These are phyloP conservation scores for Leptodontidium sp. DNA, from an alignment of 2,329 filamentous ascomycete species.

Conservation along the genomic window DNA sequence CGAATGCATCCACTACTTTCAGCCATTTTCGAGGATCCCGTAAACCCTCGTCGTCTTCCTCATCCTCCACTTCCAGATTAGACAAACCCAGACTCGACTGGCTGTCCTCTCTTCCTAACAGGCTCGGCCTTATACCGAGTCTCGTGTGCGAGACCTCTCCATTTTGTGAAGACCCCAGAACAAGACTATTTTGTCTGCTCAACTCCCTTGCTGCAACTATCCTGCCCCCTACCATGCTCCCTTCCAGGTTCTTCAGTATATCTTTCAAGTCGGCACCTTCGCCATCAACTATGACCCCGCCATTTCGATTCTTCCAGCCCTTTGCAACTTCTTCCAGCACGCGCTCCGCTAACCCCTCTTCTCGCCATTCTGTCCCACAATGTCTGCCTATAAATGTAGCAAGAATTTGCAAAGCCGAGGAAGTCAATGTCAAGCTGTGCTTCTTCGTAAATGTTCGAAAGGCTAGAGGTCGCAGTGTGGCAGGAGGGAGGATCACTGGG, in stretches of 20 bases:
- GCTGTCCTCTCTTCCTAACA: conserved; percentile 64
- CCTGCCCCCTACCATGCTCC: conserved; percentile 87
- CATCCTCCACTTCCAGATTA: conserved; percentile 59
- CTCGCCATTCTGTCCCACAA: conserved; percentile 95
- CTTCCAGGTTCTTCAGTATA: conserved; percentile 84
- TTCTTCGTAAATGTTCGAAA: conserved; percentile 98
- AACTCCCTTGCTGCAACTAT: conserved; percentile 64
- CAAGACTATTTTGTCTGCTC: conserved; percentile 69
- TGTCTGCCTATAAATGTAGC: conserved; percentile 91
- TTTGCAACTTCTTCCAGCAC: conserved; percentile 92
- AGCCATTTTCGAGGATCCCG: conserved; percentile 83
- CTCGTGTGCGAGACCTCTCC: conserved; percentile 62
- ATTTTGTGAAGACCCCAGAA: conserved; percentile 63
- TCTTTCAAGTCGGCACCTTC: conserved; percentile 76
- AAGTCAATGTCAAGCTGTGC: conserved; percentile 91
- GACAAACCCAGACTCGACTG: conserved; percentile 71
- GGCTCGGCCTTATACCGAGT: conserved; percentile 60
- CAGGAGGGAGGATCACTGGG: conserved; percentile 87
- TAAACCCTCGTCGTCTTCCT: conserved; percentile 61
- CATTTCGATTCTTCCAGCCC: conserved; percentile 89
- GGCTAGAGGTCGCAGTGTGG: conserved; percentile 86
- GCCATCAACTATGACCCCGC: conserved; percentile 91
- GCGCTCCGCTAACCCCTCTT: conserved; percentile 91
- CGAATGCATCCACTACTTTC: conserved; percentile 82
- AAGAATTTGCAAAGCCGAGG: conserved; percentile 83